Evolutionary conservation across 2,329 filamentous ascomycete genomes (phyloP).

Genomic region (Zymoseptoria brevis): DNA sequence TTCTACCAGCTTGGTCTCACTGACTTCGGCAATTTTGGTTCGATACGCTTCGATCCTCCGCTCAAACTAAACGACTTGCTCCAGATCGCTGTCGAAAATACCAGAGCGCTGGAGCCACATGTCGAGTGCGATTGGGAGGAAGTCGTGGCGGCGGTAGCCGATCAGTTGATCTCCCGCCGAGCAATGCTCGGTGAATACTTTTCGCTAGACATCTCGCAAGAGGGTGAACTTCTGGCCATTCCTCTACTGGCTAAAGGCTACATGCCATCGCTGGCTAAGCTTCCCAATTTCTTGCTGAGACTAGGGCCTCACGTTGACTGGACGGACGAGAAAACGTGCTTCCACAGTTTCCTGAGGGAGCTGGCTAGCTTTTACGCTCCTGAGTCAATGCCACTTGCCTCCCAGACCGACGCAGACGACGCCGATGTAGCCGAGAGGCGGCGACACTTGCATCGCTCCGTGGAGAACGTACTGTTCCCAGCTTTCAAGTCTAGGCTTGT

Average conservation of each 20-base stretch:
- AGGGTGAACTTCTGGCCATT: conserved; percentile 69
- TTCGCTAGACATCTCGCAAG: conserved; percentile 68
- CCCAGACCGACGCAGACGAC: conserved; percentile 28
- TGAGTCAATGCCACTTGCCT: conserved; percentile 61
- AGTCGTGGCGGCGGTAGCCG: conserved; percentile 57
- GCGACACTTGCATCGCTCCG: conserved; percentile 55
- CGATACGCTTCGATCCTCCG: conserved; percentile 69
- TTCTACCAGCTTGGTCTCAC: conserved; percentile 94
- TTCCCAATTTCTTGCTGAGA: conserved; percentile 79
- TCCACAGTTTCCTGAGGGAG: conserved; percentile 75
- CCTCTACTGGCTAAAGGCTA: conserved; percentile 87
- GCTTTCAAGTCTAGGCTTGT: conserved; percentile 76
- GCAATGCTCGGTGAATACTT: conserved; percentile 95
- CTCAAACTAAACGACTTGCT: conserved; percentile 65
- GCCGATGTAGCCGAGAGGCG: conserved; percentile 42
- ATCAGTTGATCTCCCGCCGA: conserved; percentile 63
- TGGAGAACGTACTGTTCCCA: conserved; percentile 86
- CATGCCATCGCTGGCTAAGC: conserved; percentile 72
- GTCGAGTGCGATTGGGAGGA: conserved; percentile 57
- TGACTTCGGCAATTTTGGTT: conserved; percentile 91
- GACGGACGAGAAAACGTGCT: conserved; percentile 76
- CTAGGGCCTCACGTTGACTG: conserved; percentile 85
- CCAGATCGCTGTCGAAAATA: conserved; percentile 61
- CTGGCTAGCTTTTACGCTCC: conserved; percentile 86
- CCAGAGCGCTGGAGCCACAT: conserved; percentile 37